These are phyloP conservation scores for Fusarium gaditjirri DNA, from an alignment of 2,329 filamentous ascomycete species.

Conservation along the genomic window DNA sequence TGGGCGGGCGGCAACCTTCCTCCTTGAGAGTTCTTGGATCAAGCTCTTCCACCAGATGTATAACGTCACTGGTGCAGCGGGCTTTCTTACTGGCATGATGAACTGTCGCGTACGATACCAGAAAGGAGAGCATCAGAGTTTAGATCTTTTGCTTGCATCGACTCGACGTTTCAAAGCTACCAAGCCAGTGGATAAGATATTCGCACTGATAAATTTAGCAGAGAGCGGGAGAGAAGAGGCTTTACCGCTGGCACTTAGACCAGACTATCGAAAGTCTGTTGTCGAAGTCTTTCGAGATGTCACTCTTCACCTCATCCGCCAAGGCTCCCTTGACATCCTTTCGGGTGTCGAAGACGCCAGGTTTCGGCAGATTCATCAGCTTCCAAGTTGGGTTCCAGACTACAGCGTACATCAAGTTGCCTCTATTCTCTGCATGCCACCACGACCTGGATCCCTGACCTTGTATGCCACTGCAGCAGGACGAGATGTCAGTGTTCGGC, in stretches of 20 bases:
- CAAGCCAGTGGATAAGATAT: neutral
- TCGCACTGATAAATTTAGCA: neutral
- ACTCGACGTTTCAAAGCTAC: neutral
- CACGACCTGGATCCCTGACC: neutral
- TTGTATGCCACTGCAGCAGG: neutral
- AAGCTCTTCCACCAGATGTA: neutral
- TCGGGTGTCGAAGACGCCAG: neutral
- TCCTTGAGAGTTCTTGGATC: neutral
- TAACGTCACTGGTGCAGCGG: rapidly evolving
- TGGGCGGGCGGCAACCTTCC: neutral
- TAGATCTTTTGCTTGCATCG: neutral
- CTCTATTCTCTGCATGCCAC: neutral
- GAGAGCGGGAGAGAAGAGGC: neutral
- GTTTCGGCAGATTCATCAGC: neutral
- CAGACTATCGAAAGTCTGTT: neutral
- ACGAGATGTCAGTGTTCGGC: neutral
- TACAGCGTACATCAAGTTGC: neutral
- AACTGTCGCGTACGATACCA: neutral
- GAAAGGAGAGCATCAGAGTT: neutral
- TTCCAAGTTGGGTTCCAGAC: neutral
- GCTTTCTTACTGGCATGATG: neutral
- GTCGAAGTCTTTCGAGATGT: neutral
- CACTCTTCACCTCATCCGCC: neutral
- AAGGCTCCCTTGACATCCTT: neutral
- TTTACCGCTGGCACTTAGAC: rapidly evolving